Evolutionary conservation across 805 yeast genomes (phyloP), one percentile per base, ranked within the genome.

Genomic region (Kluyveromyces siamensis): DNA sequence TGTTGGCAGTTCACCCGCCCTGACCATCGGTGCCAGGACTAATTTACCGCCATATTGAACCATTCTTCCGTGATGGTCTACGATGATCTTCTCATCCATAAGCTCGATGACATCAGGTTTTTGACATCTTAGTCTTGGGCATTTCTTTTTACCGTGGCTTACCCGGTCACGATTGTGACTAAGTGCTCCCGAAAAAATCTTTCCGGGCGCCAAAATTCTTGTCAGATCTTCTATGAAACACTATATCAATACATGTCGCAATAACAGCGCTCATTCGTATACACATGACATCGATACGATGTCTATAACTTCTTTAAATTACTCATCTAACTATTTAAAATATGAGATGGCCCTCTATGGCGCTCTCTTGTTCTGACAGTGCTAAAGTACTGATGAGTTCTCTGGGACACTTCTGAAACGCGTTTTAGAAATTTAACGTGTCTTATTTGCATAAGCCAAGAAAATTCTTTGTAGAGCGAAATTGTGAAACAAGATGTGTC

Each of bases 11-110:
- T 93, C 99, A 11, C 98, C 96, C 39, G 91, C 85, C 36, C 99
- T 74, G 45, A 91, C 96, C 99, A 91, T 91, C 0, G 99, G 99
- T 0, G 97, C 98, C 38, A 91, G 75, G 18, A 84, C 95, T 48
- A 89, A 67, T 59, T 86, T 87, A 1, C 95, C 91, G 17, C 77
- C 75, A 67, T 81, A 90, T 35, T 77, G 79, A 5, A 84, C 73
- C 87, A 84, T 80, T 17, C 21, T 37, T 21, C n/a, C 21, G 36
- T 5, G 19, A 2, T 21, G 8, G 21, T 16, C 10, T 25, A 18
- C 6, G 21, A 8, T 11, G 8, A 11, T 16, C 8, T 19, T 35
- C 18, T 44, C 44, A 39, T n/a, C 27, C 2, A 2, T 6, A 19
- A 41, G 16, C 37, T n/a, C 30, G 19, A 27, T 19, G 37, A 18